These are phyloP conservation scores for Hydrangea macrophylla DNA, from an alignment of 148 eudicot genomes.

Conservation along the genomic window DNA sequence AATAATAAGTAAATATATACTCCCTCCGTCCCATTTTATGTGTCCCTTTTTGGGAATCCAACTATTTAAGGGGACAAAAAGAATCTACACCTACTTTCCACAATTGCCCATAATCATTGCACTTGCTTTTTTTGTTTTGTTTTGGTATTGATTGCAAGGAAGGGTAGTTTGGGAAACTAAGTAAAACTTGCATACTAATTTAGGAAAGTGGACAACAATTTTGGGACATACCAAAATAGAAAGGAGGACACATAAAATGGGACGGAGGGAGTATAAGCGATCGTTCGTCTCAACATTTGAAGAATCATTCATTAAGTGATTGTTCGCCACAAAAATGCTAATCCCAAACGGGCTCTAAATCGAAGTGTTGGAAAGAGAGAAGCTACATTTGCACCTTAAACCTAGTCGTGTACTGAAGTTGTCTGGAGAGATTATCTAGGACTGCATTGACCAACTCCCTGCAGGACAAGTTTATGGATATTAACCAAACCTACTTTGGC, in stretches of 20 bases:
- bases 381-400: conserved; percentile 53
- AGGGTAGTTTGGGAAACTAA: too few relatives aligned
- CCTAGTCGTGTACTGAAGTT: conserved; percentile 56
- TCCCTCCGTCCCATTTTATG: too few relatives aligned
- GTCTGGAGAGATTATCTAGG: conserved; percentile 70
- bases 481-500: conserved; percentile 2
- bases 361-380: not conserved
- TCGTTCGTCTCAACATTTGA: not conserved
- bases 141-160: too few relatives aligned
- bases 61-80: too few relatives aligned
- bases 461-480: conserved; percentile 14
- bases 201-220: too few relatives aligned
- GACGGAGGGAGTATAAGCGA: not conserved
- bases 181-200: too few relatives aligned
- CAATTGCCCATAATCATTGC: too few relatives aligned
- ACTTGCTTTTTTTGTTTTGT: too few relatives aligned
- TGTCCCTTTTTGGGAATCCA: too few relatives aligned
- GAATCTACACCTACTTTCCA: too few relatives aligned
- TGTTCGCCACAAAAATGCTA: not conserved
- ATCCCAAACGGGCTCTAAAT: conserved; percentile 5
- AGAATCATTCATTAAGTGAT: not conserved
- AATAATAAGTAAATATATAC: too few relatives aligned
- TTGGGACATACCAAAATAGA: too few relatives aligned
- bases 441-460: conserved; percentile 76
- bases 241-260: not conserved